phyloP scores from a whole-genome alignment of 2,329 filamentous ascomycete species.

The Pyrenophora graminea region DNA sequence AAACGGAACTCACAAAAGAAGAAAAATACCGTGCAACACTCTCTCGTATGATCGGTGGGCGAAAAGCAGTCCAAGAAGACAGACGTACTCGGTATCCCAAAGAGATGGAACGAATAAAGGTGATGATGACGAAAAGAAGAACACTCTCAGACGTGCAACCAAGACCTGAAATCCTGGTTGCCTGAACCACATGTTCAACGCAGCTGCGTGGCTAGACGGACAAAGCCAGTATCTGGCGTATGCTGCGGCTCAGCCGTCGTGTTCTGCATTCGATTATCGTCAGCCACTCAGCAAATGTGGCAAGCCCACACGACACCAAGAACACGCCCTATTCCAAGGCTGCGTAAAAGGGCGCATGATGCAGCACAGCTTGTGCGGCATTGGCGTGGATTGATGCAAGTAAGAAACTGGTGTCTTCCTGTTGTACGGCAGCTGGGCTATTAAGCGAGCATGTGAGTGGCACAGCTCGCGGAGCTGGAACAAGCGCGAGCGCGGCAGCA shows the following conservation, averaged over 20 bases:
- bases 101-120: too few species aligned
- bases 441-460: too few species aligned
- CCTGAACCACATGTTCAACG: neutral
- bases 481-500: too few species aligned
- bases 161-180: neutral
- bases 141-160: neutral
- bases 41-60: too few species aligned
- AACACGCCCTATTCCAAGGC: neutral
- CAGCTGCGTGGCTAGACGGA: neutral
- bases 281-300: neutral
- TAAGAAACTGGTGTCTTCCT: too few species aligned
- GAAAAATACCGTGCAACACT: too few species aligned
- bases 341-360: neutral
- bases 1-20: neutral
- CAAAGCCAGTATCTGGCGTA: neutral
- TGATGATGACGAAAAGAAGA: neutral
- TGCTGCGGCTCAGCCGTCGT: neutral
- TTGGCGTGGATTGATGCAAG: too few species aligned
- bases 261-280: neutral
- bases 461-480: too few species aligned
- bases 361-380: too few species aligned
- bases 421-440: too few species aligned
- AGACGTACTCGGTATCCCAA: neutral
- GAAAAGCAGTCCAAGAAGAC: too few species aligned
- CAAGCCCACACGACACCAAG: too few species aligned